Evolutionary conservation across 73 alveolate genomes (phyloP).

Genomic region (Tetrahymena thermophila): DNA sequence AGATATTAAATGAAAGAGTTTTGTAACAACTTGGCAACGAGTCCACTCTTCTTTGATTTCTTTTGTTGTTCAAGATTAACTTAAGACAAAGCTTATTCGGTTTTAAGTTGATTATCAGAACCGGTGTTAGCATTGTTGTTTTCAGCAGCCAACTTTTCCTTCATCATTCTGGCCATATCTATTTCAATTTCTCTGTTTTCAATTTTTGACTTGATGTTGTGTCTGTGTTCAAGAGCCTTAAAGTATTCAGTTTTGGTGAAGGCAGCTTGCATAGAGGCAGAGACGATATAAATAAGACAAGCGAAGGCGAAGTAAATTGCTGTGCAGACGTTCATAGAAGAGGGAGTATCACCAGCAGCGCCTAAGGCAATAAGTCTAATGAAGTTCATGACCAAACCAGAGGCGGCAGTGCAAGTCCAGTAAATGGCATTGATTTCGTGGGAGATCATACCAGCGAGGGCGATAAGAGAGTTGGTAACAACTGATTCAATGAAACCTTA

Average conservation of each 20-base stretch:
- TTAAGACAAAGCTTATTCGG: background rate
- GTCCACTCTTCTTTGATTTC: background rate
- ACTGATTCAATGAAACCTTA: background rate
- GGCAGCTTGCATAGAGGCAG: background rate
- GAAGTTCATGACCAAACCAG: background rate
- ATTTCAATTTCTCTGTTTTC: background rate
- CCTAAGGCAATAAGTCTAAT: background rate
- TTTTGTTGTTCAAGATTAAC: background rate
- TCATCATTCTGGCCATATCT: background rate
- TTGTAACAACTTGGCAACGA: background rate
- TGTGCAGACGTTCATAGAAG: background rate
- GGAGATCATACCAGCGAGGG: background rate
- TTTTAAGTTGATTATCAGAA: background rate
- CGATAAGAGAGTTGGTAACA: background rate
- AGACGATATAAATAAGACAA: background rate
- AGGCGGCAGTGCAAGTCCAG: slow-evolving; percentile 1
- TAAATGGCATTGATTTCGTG: background rate
- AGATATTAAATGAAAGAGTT: background rate
- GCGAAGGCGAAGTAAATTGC: background rate
- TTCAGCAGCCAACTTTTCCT: background rate
- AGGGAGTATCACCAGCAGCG: background rate
- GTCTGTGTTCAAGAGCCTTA: background rate
- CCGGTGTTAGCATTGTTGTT: background rate
- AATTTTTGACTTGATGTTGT: background rate
- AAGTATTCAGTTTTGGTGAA: background rate